phyloP scores from a whole-genome alignment of 1,284 basidiomycete species.

The Leccinum pallidistipes region DNA sequence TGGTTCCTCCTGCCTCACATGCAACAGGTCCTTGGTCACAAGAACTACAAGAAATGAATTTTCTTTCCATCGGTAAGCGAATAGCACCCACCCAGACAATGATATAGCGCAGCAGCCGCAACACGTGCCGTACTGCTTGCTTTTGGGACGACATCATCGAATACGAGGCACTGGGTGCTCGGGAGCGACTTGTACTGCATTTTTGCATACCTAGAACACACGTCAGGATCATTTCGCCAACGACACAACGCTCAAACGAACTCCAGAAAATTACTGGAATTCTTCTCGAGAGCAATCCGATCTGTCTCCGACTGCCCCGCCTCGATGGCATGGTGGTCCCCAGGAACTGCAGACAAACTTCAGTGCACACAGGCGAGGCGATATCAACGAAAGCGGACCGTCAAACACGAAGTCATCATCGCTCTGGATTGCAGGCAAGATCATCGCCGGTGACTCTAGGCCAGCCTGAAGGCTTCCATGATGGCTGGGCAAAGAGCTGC shows the following conservation, averaged over 20 bases:
- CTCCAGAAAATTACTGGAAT: constrained; percentile 79
- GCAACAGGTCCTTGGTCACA: constrained; percentile 61
- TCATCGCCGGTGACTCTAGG: constrained; percentile 48
- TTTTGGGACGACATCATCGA: constrained; percentile 65
- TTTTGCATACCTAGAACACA: constrained; percentile 60
- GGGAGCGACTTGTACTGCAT: constrained; percentile 69
- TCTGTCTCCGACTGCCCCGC: constrained; percentile 56
- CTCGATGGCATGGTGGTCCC: constrained; percentile 39
- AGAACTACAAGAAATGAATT: constrained; percentile 46
- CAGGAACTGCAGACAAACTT: constrained; percentile 28
- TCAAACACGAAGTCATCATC: constrained; percentile 68
- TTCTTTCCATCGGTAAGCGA: background rate
- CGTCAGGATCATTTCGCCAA: background rate
- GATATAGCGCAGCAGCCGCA: constrained; percentile 76
- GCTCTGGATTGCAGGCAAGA: constrained; percentile 42
- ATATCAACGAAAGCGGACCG: constrained; percentile 37
- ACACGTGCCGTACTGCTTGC: constrained; percentile 69
- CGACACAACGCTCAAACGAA: constrained; percentile 34
- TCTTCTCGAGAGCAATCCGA: constrained; percentile 62
- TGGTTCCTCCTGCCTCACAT: constrained; percentile 51
- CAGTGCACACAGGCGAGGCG: constrained; percentile 1
- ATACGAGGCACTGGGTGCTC: constrained; percentile 47
- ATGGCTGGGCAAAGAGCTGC: constrained; percentile 53
- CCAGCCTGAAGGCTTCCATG: constrained; percentile 42
- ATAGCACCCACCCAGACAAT: constrained; percentile 64